Percentiles rank a stretch among this genome's conserved stretches.
Evolutionary conservation across 2,329 filamentous ascomycete genomes (phyloP).

Genomic region (Amauroascus verrucosus): DNA sequence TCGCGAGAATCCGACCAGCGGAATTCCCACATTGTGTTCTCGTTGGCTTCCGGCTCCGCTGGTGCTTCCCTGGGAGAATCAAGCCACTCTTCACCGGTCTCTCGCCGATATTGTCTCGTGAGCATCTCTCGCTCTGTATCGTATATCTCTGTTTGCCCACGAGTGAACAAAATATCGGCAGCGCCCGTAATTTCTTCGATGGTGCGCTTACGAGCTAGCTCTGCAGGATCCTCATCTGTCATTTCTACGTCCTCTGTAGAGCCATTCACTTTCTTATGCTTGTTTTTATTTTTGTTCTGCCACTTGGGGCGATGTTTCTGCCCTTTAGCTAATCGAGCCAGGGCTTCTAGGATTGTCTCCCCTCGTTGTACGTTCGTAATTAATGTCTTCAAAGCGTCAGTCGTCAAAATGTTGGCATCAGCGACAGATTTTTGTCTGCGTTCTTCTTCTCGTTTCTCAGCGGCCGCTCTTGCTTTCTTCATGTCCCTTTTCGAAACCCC

Average conservation of each 20-base stretch:
- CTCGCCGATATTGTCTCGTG: slow-evolving; percentile 68
- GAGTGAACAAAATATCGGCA: slow-evolving; percentile 72
- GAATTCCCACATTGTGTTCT: slow-evolving; percentile 66
- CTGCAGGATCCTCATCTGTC: slow-evolving; percentile 58
- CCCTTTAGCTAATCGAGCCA: slow-evolving; percentile 65
- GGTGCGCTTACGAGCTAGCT: slow-evolving; percentile 57
- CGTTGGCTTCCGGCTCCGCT: slow-evolving; percentile 25
- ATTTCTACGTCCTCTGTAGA: slow-evolving; percentile 55
- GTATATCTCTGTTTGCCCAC: slow-evolving; percentile 84
- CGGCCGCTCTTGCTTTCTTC: slow-evolving; percentile 73
- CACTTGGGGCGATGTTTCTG: slow-evolving; percentile 52
- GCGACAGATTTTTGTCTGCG: slow-evolving; percentile 58
- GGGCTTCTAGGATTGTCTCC: slow-evolving; percentile 79
- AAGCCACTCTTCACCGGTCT: slow-evolving; percentile 80
- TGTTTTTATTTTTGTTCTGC: slow-evolving; percentile 48
- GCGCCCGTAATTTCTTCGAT: slow-evolving; percentile 81
- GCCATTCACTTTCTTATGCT: slow-evolving; percentile 32
- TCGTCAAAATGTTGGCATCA: slow-evolving; percentile 63
- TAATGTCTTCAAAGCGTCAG: slow-evolving; percentile 62
- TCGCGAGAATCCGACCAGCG: slow-evolving; percentile 85
- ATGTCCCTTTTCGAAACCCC: slow-evolving; percentile 92
- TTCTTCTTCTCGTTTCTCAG: slow-evolving; percentile 73
- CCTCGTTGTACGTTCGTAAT: slow-evolving; percentile 64
- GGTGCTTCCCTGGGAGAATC: slow-evolving; percentile 34
- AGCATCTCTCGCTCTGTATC: slow-evolving; percentile 76